A percentile compares a stretch with the other conserved stretches of the same genome.
These are phyloP conservation scores for Daphne laureola DNA, from an alignment of 441 rosid species.

Conservation along the genomic window DNA sequence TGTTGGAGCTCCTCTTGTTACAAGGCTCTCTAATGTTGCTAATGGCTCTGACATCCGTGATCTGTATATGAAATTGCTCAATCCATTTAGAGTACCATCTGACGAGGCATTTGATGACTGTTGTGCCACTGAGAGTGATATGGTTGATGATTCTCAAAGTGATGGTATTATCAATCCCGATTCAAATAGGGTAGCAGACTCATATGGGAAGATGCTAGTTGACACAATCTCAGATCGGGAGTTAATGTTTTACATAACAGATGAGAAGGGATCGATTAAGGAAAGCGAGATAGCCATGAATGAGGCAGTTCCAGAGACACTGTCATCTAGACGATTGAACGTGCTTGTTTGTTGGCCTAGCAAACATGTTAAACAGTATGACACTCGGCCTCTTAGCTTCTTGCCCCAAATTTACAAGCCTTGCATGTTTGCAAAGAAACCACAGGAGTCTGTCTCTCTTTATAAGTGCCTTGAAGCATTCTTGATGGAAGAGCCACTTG, in stretches of 20 bases:
- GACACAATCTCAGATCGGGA: constrained; percentile 42
- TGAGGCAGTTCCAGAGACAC: constrained; percentile 35
- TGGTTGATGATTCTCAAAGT: constrained; percentile 26
- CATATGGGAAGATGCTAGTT: constrained; percentile 27
- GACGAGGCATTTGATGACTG: constrained; percentile 24
- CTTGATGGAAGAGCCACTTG: constrained; percentile 78
- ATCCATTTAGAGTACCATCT: constrained; percentile 42
- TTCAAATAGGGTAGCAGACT: constrained; percentile 21
- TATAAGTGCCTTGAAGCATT: constrained; percentile 78
- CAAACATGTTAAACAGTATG: constrained; percentile 41
- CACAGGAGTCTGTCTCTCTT: constrained; percentile 59
- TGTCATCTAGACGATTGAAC: constrained; percentile 31
- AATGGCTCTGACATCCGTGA: constrained; percentile 54
- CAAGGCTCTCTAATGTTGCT: constrained; percentile 39
- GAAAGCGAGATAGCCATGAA: constrained; percentile 39
- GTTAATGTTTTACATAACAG: constrained; percentile 58
- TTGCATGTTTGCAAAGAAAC: constrained; percentile 35
- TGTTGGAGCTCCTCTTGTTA: constrained; percentile 83
- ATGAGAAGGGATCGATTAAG: constrained; percentile 58
- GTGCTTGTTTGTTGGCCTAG: constrained; percentile 60
- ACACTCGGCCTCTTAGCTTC: constrained; percentile 37
- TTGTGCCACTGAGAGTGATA: constrained; percentile 27
- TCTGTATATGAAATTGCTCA: constrained; percentile 57
- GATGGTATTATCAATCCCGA: constrained; percentile 25
- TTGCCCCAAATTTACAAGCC: constrained; percentile 54